Percentiles rank a stretch among this genome's conserved stretches.
phyloP scores from a whole-genome alignment of 2,329 filamentous ascomycete species.

The Juglanconis sp. region DNA sequence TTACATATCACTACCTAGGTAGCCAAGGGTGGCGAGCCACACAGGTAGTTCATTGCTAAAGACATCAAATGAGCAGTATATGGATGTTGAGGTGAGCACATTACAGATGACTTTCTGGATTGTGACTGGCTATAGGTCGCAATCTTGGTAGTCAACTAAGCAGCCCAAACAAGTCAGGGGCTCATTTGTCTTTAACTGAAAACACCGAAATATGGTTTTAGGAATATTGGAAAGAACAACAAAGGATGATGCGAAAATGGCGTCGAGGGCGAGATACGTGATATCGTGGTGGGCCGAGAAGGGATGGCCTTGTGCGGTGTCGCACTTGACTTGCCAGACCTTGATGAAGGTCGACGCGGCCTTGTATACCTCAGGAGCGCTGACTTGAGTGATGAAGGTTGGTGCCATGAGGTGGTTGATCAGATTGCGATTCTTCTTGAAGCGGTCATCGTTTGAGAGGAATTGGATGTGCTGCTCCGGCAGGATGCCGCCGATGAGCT shows the following conservation, averaged over 20 bases:
- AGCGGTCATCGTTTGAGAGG: conserved; percentile 15
- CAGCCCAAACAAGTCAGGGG: too few species aligned
- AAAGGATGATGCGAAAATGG: conserved; percentile 26
- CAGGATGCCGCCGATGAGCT: conserved; percentile 29
- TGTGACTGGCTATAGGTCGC: too few species aligned
- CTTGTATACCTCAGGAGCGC: conserved; percentile 4
- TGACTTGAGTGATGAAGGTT: not conserved
- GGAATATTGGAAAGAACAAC: conserved; percentile 1
- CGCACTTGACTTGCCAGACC: conserved; percentile 20
- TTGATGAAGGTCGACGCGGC: conserved; percentile 20
- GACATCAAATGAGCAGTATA: too few species aligned
- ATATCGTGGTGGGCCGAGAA: conserved; percentile 13
- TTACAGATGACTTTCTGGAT: too few species aligned
- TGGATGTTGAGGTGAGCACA: too few species aligned
- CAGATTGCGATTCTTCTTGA: conserved; percentile 3
- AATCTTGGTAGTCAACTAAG: too few species aligned
- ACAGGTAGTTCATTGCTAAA: too few species aligned
- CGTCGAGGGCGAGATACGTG: conserved; percentile 6
- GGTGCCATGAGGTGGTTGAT: conserved; percentile 13
- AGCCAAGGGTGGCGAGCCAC: too few species aligned
- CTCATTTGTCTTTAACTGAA: too few species aligned
- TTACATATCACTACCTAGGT: too few species aligned
- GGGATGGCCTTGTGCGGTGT: conserved; percentile 13
- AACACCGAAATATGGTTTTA: too few species aligned
- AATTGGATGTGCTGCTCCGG: conserved; percentile 32